Conservation (phyloP, 2,329 filamentous ascomycete species). For the Phyllosticta citriasiana region DNA sequence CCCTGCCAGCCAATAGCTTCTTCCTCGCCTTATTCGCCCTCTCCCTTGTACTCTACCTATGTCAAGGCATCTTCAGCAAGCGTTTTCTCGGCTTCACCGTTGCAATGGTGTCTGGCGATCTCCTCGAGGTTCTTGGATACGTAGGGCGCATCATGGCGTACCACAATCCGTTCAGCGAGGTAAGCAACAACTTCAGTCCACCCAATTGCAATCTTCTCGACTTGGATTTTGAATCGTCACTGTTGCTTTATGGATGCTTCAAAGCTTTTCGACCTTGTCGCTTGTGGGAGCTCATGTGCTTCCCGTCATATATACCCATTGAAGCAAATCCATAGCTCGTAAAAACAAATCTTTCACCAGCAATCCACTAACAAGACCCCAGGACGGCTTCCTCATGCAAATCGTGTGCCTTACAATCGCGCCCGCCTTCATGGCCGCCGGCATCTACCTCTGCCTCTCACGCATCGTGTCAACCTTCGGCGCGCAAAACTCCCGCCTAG, state of each 20-base stretch:
- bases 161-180: conserved; percentile 45
- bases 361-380: conserved; percentile 16
- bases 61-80: conserved; percentile 27
- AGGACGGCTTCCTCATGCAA: conserved; percentile 55
- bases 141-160: conserved; percentile 48
- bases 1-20: conserved; percentile 29
- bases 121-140: conserved; percentile 54
- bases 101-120: conserved; percentile 46
- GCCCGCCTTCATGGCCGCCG: conserved; percentile 50
- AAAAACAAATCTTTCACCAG: background rate
- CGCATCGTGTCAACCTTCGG: conserved; percentile 32
- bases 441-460: conserved; percentile 55
- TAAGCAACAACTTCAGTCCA: conserved; percentile 6
- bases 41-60: conserved; percentile 28
- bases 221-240: background rate
- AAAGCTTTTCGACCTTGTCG: no score
- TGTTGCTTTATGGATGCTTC: background rate
- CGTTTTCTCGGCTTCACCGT: conserved; percentile 34
- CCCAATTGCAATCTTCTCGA: no score
- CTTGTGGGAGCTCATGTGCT: no score
- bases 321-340: no score
- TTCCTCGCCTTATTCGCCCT: conserved; percentile 36
- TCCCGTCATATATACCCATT: no score
- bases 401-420: conserved; percentile 52
- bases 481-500: conserved; percentile 31